These are phyloP conservation scores for Heliamphora pulchella DNA, from an alignment of 179 eudicot genomes.

Conservation along the genomic window DNA sequence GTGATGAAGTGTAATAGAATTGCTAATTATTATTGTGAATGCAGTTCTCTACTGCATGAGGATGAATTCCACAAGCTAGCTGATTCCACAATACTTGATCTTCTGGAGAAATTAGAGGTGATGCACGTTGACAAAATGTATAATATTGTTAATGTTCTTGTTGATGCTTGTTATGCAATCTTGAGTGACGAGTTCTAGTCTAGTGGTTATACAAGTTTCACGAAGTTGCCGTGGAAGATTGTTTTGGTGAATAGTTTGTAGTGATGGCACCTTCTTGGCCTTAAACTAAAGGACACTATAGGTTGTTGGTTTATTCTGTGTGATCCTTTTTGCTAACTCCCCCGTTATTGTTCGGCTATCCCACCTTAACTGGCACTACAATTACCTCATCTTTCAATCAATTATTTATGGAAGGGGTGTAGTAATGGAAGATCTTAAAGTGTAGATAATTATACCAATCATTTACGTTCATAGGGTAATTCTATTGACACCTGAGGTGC, in stretches of 20 bases:
- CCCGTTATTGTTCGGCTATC: background rate
- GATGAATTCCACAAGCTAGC: constrained; percentile 77
- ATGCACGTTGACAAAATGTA: background rate
- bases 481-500: no score
- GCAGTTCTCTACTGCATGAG: constrained; percentile 77
- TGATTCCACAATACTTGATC: constrained; percentile 72
- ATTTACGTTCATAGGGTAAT: no score
- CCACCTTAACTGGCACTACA: background rate
- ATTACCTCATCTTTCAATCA: background rate
- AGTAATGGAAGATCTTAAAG: background rate
- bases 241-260: background rate
- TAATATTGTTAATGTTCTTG: background rate
- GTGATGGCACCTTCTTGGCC: background rate
- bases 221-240: background rate
- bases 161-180: background rate
- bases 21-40: constrained; percentile 38
- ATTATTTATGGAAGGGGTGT: background rate
- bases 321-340: background rate
- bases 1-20: background rate
- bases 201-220: background rate
- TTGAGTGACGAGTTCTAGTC: background rate
- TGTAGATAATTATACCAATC: no score
- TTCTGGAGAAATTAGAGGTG: constrained; percentile 91
- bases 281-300: background rate
- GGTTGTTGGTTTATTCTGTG: background rate